These are phyloP conservation scores for Schizopora paradoxa DNA, from an alignment of 1,284 basidiomycete genomes.

Conservation along the genomic window DNA sequence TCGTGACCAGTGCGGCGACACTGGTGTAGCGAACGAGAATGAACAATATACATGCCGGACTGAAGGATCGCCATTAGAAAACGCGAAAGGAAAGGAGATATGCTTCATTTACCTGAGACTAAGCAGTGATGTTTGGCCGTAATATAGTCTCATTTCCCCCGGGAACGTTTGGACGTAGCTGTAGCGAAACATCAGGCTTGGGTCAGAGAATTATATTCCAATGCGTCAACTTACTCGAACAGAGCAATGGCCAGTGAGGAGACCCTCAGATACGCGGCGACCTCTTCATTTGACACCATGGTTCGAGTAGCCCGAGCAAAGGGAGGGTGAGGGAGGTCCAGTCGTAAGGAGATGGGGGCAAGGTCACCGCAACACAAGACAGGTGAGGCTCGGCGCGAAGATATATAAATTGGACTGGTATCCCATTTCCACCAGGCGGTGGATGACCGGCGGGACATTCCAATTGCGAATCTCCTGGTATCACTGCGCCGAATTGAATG, in stretches of 20 bases:
- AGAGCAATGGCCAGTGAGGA: conserved; percentile 3
- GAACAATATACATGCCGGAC: conserved; percentile 1
- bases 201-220: background rate
- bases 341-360: no score
- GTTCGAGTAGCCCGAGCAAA: no score
- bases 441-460: no score
- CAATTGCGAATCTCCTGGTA: no score
- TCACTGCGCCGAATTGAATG: no score
- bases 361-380: no score
- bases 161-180: conserved; percentile 5
- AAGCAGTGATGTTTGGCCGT: background rate
- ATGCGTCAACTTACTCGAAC: background rate
- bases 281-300: conserved; percentile 2
- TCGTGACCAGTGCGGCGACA: conserved; percentile 18
- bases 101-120: background rate
- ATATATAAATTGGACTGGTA: no score
- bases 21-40: conserved; percentile 14
- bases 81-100: background rate
- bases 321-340: no score
- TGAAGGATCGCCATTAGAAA: background rate
- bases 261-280: conserved; percentile 1
- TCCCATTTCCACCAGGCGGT: no score
- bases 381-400: no score
- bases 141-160: conserved; percentile 1
- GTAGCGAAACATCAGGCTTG: background rate